These are phyloP conservation scores for Misopates orontium DNA, from an alignment of 257 asterid genomes.

Conservation along the genomic window DNA sequence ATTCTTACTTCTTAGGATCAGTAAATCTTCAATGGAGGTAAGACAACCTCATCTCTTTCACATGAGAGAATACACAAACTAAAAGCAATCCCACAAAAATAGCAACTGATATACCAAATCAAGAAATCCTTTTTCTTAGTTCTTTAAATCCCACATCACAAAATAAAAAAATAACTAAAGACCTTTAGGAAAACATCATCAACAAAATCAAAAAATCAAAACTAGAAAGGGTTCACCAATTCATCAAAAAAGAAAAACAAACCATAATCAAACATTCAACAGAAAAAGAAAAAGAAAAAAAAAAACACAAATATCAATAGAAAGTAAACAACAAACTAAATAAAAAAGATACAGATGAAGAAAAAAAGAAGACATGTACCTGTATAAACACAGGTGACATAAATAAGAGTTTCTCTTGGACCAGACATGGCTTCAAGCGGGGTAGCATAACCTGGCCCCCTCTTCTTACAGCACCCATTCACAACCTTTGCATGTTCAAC, in stretches of 20 bases:
- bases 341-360: neutral
- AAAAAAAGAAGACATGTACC: slow-evolving; percentile 40
- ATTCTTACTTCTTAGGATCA: too few species aligned
- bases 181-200: neutral
- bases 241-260: too few species aligned
- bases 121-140: neutral
- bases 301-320: neutral
- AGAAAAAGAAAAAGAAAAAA: too few species aligned
- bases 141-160: neutral
- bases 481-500: slow-evolving; percentile 47
- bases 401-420: slow-evolving; percentile 79
- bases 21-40: neutral
- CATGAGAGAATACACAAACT: too few species aligned
- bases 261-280: too few species aligned
- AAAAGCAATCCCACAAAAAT: too few species aligned
- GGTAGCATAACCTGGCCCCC: slow-evolving; percentile 90
- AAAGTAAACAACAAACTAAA: neutral
- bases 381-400: slow-evolving; percentile 84
- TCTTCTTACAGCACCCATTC: slow-evolving; percentile 51
- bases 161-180: too few species aligned
- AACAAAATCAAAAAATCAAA: neutral
- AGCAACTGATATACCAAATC: neutral
- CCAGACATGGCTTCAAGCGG: slow-evolving; percentile 96
- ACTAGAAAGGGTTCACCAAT: too few species aligned
- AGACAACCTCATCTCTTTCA: too few species aligned